Evolutionary conservation across 306 rosid species (phyloP).

Genomic region (Trichosanthes truncata): DNA sequence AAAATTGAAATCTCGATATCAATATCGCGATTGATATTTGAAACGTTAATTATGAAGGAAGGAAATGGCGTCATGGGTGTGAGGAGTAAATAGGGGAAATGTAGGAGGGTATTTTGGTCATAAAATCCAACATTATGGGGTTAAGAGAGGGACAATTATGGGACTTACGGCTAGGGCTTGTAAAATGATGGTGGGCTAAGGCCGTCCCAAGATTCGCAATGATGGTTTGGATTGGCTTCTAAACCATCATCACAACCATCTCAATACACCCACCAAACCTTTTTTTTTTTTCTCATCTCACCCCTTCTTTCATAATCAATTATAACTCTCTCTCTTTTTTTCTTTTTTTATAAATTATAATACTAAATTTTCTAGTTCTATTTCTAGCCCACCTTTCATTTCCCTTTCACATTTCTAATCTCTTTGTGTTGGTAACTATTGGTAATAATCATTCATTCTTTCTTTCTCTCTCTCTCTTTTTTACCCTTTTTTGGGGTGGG

Average conservation of each 20-base stretch:
- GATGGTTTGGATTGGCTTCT: conserved; percentile 96
- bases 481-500: conserved; percentile 18
- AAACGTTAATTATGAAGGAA: background rate
- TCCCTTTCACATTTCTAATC: conserved; percentile 9
- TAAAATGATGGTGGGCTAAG: conserved; percentile 97
- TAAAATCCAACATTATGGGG: conserved; percentile 28
- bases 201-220: conserved; percentile 99
- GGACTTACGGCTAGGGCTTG: conserved; percentile 55
- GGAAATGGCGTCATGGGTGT: conserved; percentile 68
- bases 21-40: too few relatives aligned
- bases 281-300: background rate
- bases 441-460: conserved; percentile 38
- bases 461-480: conserved; percentile 14
- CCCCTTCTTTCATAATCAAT: conserved; percentile 7
- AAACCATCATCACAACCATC: conserved; percentile 41
- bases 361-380: conserved; percentile 37
- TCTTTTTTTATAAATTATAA: conserved; percentile 22
- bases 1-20: too few relatives aligned
- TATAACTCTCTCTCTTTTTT: conserved; percentile 9
- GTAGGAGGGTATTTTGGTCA: conserved; percentile 30
- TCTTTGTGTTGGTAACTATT: conserved; percentile 49
- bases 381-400: conserved; percentile 19
- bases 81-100: conserved; percentile 15
- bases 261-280: conserved; percentile 14
- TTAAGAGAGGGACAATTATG: conserved; percentile 54